Conservation (phyloP, 2,329 filamentous ascomycete species). For the Botrytis squamosa region DNA sequence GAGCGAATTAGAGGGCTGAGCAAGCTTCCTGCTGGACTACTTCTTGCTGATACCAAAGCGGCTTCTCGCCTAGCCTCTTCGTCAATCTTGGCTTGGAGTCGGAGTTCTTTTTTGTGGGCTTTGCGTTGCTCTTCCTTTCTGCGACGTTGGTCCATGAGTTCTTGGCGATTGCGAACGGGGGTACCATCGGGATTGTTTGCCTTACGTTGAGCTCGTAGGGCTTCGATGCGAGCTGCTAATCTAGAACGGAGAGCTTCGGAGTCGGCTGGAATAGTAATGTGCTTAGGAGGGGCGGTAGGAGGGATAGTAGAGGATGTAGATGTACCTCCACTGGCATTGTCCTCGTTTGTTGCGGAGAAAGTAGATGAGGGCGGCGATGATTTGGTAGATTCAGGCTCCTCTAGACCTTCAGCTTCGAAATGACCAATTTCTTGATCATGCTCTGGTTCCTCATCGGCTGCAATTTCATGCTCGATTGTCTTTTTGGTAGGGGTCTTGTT, state of each 20-base stretch:
- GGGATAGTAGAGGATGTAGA: conserved; percentile 67
- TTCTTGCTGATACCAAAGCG: conserved; percentile 57
- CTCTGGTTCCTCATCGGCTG: conserved; percentile 33
- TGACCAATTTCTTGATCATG: conserved; percentile 41
- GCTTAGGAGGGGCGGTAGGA: conserved; percentile 60
- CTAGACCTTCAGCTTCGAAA: conserved; percentile 50
- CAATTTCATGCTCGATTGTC: conserved; percentile 18
- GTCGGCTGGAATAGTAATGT: conserved; percentile 66
- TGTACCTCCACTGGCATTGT: conserved; percentile 57
- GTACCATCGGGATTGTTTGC: conserved; percentile 81
- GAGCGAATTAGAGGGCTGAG: conserved; percentile 56
- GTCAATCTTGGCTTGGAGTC: conserved; percentile 74
- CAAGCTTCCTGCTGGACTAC: conserved; percentile 54
- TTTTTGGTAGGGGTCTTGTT: conserved; percentile 25
- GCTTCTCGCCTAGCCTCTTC: conserved; percentile 68
- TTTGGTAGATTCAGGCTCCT: conserved; percentile 46
- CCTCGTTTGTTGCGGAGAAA: conserved; percentile 63
- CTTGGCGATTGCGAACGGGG: conserved; percentile 80
- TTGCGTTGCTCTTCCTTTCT: conserved; percentile 85
- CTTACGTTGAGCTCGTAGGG: conserved; percentile 80
- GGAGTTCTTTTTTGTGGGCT: conserved; percentile 82
- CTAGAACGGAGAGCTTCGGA: conserved; percentile 74
- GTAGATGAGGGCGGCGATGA: conserved; percentile 46
- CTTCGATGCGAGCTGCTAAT: conserved; percentile 79
- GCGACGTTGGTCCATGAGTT: conserved; percentile 85